phyloP scores from a whole-genome alignment of 2,329 filamentous ascomycete species.

The Venturia pyrina region DNA sequence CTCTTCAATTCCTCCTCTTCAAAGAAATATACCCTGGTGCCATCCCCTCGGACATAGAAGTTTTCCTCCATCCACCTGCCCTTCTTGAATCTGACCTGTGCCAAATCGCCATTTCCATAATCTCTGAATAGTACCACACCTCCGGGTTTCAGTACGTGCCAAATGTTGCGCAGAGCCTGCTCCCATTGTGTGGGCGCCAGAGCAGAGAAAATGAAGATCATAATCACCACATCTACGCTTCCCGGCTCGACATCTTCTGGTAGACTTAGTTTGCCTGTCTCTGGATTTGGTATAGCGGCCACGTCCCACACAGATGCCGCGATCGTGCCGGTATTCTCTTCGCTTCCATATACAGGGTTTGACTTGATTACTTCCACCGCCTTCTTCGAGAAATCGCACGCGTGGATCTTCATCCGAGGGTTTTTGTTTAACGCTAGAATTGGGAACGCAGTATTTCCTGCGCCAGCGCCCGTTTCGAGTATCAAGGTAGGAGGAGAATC shows the following conservation, averaged over 20 bases:
- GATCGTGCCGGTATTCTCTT: conserved; percentile 37
- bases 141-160: conserved; percentile 76
- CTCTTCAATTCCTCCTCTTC: conserved; percentile 69
- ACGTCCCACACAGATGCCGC: conserved; percentile 94
- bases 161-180: conserved; percentile 70
- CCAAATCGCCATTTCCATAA: conserved; percentile 89
- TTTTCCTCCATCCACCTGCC: conserved; percentile 90
- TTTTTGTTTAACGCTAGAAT: conserved; percentile 80
- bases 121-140: conserved; percentile 93
- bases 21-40: conserved; percentile 96
- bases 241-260: conserved; percentile 67
- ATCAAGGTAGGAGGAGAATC: conserved; percentile 61
- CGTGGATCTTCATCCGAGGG: conserved; percentile 69
- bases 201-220: conserved; percentile 97
- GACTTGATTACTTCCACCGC: conserved; percentile 86
- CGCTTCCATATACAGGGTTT: conserved; percentile 63
- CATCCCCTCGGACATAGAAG: conserved; percentile 92
- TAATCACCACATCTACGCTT: conserved; percentile 82
- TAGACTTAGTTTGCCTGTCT: conserved; percentile 39
- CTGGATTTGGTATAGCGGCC: conserved; percentile 39
- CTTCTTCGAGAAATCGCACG: conserved; percentile 92
- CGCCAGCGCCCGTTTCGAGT: conserved; percentile 87
- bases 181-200: conserved; percentile 77
- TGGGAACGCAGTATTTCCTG: conserved; percentile 93
- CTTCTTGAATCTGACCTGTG: conserved; percentile 95